Base-by-base conservation (phyloP, 2,329 filamentous ascomycete species). In the Cercospora sp. region DNA sequence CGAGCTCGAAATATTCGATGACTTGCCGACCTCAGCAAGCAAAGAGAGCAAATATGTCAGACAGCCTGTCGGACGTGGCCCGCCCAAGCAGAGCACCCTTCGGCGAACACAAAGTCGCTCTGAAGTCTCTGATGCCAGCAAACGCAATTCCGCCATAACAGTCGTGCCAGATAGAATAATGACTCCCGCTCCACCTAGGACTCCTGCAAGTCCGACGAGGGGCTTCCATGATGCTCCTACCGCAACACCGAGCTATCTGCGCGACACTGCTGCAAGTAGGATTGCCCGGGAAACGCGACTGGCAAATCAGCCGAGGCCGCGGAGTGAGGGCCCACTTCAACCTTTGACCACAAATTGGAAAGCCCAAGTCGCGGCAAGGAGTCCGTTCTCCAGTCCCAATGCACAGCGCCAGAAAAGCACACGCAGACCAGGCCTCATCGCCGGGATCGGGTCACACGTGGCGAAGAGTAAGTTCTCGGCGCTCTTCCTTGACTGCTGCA, bases 1-100 rank as follows among this genome's bases (percentile, higher is more conserved):
- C 69, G 95, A 99, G 80, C 85, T 99, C 37, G 94, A 98, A 73
- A 89, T 87, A 2, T 98, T 99, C 78, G 95, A 99, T 78, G 95
- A 99, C 80, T 83, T 99, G 66, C 94, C 94, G 1, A 98, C 94
- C 0, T 97, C 94, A 16, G 88, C 86, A 12, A 88, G 90, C 69
- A 86, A 88, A 13, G 95, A 99, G 80, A 93, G 89, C 70, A 91
- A 88, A 74, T 99, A 88, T 76, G 85, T 93, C 70, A 96, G 94
- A 79, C 89, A 91, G 74, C 94, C 95, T 3, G 83, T 90, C 45
- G 88, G 87, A 58, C 86, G 87, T 64, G 89, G 90, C 21, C 87
- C 86, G 55, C 88, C 90, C 28, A 93, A 90, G 62, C 71, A 71
- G 34, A 71, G 66, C 32, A 72, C 69, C 3, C 57, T 77, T 16